phyloP scores from a whole-genome alignment of 75 land plant genomes.

The Pinus albicaulis region DNA sequence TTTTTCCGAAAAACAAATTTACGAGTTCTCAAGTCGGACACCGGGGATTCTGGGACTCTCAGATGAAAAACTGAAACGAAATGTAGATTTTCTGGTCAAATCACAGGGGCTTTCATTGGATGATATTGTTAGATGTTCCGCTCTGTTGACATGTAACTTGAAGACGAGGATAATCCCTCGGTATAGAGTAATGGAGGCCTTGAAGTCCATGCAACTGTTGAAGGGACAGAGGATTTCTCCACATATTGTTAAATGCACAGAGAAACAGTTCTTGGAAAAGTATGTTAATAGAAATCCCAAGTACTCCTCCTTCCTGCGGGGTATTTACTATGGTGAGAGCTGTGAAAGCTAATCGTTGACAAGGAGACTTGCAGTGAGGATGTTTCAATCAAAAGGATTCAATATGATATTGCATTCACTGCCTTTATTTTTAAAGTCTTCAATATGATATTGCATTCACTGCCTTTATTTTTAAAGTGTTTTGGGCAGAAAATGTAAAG shows the following conservation, averaged over 20 bases:
- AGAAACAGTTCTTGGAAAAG: conserved; percentile 9
- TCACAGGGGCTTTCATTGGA: neutral
- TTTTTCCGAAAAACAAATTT: conserved; percentile 15
- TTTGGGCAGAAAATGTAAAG: no score
- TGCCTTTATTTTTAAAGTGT: no score
- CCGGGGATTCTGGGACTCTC: conserved; percentile 10
- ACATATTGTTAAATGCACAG: neutral
- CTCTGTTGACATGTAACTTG: conserved; percentile 10
- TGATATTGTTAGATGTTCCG: conserved; percentile 2
- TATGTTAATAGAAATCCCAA: no score
- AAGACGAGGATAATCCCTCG: conserved; percentile 21
- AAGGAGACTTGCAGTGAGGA: no score
- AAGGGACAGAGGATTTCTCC: conserved; percentile 10
- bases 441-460: neutral
- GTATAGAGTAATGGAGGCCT: conserved; percentile 12
- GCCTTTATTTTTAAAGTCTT: no score
- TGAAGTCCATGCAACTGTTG: conserved; percentile 16
- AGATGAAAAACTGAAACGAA: conserved; percentile 14
- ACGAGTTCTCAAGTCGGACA: conserved; percentile 2
- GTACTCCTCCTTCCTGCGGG: no score
- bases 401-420: neutral
- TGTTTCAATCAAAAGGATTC: no score
- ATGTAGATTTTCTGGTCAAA: conserved; percentile 18
- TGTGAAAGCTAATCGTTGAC: no score
- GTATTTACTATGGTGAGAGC: no score